A percentile compares a stretch with the other conserved stretches of the same genome.
Conservation (phyloP, 306 rosid genomes). For the Glycine latifolia region DNA sequence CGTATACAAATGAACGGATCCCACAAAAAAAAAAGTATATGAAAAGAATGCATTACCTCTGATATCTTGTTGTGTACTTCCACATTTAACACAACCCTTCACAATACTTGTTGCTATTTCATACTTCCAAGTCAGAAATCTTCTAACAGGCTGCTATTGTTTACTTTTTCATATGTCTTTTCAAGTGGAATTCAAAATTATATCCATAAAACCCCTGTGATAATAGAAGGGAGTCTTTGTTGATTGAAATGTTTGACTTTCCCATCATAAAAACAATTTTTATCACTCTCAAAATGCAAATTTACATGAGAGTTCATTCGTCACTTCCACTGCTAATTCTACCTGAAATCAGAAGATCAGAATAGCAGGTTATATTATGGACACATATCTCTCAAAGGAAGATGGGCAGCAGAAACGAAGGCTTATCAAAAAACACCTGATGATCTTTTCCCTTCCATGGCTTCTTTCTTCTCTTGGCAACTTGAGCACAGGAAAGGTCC, state of each 20-base stretch:
- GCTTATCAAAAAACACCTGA: slow-evolving; percentile 58
- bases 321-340: slow-evolving; percentile 90
- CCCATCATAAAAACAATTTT: slow-evolving; percentile 55
- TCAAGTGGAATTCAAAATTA: slow-evolving; percentile 55
- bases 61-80: slow-evolving; percentile 41
- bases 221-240: slow-evolving; percentile 60
- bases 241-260: slow-evolving; percentile 54
- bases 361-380: slow-evolving; percentile 39
- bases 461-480: slow-evolving; percentile 99
- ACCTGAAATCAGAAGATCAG: slow-evolving; percentile 65
- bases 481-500: slow-evolving; percentile 96
- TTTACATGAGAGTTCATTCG: slow-evolving; percentile 62
- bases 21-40: slow-evolving; percentile 38
- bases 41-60: slow-evolving; percentile 59
- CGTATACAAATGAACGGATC: slow-evolving; percentile 57
- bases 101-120: slow-evolving; percentile 44
- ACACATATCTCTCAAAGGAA: slow-evolving; percentile 6
- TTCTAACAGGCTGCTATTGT: slow-evolving; percentile 44
- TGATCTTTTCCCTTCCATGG: slow-evolving; percentile 96
- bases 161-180: slow-evolving; percentile 48
- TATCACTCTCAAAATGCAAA: slow-evolving; percentile 65
- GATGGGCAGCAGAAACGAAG: slow-evolving; percentile 35
- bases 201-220: slow-evolving; percentile 57
- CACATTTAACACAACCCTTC: slow-evolving; percentile 48
- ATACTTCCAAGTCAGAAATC: slow-evolving; percentile 51